Evolutionary conservation across 371 early-diverging fungal genomes (phyloP).

Genomic region (Saksenaea oblongispora): DNA sequence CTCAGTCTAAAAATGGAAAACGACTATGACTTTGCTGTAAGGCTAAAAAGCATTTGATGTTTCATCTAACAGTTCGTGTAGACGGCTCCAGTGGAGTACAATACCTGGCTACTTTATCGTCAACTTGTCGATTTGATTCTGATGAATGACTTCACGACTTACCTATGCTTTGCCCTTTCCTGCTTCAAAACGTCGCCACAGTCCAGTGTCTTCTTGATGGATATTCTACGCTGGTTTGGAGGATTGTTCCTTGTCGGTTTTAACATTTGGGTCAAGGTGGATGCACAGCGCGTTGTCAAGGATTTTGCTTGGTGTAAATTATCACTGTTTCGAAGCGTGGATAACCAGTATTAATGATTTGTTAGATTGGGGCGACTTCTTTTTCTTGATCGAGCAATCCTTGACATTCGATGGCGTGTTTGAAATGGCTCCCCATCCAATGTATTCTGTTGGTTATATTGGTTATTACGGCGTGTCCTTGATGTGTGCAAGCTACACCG

Average conservation of each 20-base stretch:
- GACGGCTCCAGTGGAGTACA: conserved; percentile 89
- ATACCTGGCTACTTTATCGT: conserved; percentile 93
- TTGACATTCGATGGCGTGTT: conserved; percentile 93
- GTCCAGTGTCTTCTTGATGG: conserved; percentile 52
- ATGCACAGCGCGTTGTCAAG: conserved; percentile 95
- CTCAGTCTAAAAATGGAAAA: conserved; percentile 84
- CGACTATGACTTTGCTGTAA: conserved; percentile 81
- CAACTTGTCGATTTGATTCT: conserved; percentile 92
- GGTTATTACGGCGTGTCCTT: conserved; percentile 94
- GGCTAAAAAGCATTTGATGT: background rate
- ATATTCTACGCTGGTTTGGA: conserved; percentile 72
- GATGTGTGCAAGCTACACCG: conserved; percentile 82
- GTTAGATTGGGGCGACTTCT: conserved; percentile 97
- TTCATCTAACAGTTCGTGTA: conserved; percentile 16
- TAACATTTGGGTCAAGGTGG: conserved; percentile 94
- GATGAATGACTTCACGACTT: conserved; percentile 89
- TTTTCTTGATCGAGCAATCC: conserved; percentile 88
- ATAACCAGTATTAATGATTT: background rate
- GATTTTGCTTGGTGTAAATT: conserved; percentile 96
- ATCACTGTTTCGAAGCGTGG: background rate
- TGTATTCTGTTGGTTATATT: conserved; percentile 97
- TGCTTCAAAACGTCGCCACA: conserved; percentile 62
- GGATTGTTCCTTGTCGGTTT: conserved; percentile 82
- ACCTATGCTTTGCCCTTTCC: conserved; percentile 82
- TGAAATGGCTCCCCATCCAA: conserved; percentile 97